A percentile compares a stretch with the other conserved stretches of the same genome.
Evolutionary conservation across 2,329 filamentous ascomycete genomes (phyloP).

Genomic region (Bipolaris victoriae): DNA sequence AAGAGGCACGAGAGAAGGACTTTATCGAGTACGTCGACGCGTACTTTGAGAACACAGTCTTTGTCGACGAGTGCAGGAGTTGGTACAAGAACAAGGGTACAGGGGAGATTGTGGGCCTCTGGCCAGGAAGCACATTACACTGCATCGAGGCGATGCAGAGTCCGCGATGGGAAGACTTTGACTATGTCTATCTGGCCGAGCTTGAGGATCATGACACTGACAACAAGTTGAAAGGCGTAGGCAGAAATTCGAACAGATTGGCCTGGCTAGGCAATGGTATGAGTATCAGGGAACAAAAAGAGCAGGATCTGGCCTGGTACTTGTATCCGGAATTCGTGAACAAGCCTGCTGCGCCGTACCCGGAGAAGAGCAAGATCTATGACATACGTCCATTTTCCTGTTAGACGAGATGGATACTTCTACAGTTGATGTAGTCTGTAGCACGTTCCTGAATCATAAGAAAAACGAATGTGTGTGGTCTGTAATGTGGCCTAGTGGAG

Average conservation of each 20-base stretch:
- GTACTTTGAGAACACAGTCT: conserved; percentile 45
- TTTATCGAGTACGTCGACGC: conserved; percentile 41
- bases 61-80: conserved; percentile 42
- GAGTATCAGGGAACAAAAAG: conserved; percentile 35
- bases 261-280: conserved; percentile 46
- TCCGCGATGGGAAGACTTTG: conserved; percentile 46
- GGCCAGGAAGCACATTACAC: conserved; percentile 44
- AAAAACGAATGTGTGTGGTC: background rate
- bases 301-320: conserved; percentile 51
- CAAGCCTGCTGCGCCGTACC: conserved; percentile 40
- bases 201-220: conserved; percentile 15
- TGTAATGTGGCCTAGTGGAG: background rate
- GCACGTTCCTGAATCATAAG: background rate
- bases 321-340: conserved; percentile 51
- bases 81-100: conserved; percentile 44
- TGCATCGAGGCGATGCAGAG: conserved; percentile 43
- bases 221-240: conserved; percentile 13
- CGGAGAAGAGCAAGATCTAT: conserved; percentile 49
- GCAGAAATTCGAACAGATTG: conserved; percentile 34
- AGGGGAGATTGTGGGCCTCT: conserved; percentile 40
- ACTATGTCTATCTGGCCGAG: conserved; percentile 38
- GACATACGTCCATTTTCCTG: conserved; percentile 48
- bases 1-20: conserved; percentile 34
- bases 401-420: conserved; percentile 11
- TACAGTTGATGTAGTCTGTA: background rate